phyloP scores from a whole-genome alignment of 2,329 filamentous ascomycete genomes.

The Monosporascus sp. region DNA sequence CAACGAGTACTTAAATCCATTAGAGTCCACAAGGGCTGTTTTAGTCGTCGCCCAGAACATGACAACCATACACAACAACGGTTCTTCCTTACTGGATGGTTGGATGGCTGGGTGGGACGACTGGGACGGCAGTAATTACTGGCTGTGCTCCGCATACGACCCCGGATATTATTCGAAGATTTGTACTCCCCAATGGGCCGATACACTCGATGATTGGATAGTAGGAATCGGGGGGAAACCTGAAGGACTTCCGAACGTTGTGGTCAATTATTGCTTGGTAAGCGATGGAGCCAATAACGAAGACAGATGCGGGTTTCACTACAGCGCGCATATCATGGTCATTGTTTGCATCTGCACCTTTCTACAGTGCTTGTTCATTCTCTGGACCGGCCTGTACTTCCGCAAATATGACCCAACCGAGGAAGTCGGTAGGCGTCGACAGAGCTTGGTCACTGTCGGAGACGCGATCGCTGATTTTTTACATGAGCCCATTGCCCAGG shows the following conservation, averaged over 20 bases:
- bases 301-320: slow-evolving; percentile 2
- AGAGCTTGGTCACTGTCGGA: slow-evolving; percentile 3
- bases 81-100: slow-evolving; percentile 1
- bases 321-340: slow-evolving; percentile 2
- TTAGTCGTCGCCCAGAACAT: slow-evolving; percentile 3
- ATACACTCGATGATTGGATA: neutral
- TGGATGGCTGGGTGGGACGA: slow-evolving; percentile 1
- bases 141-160: slow-evolving; percentile 1
- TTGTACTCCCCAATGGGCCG: neutral
- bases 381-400: slow-evolving; percentile 1
- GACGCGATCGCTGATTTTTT: slow-evolving; percentile 2
- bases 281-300: slow-evolving; percentile 1
- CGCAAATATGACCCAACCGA: neutral
- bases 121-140: neutral
- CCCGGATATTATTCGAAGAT: neutral
- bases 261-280: slow-evolving; percentile 2
- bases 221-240: neutral
- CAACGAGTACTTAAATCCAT: neutral
- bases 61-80: neutral
- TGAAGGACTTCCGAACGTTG: neutral
- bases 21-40: neutral
- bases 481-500: neutral
- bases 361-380: neutral
- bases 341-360: slow-evolving; percentile 1
- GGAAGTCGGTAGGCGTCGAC: neutral